Evolutionary conservation across 129 eudicot species (phyloP), one percentile per base, ranked within the genome.

Genomic region (Lactuca saligna): DNA sequence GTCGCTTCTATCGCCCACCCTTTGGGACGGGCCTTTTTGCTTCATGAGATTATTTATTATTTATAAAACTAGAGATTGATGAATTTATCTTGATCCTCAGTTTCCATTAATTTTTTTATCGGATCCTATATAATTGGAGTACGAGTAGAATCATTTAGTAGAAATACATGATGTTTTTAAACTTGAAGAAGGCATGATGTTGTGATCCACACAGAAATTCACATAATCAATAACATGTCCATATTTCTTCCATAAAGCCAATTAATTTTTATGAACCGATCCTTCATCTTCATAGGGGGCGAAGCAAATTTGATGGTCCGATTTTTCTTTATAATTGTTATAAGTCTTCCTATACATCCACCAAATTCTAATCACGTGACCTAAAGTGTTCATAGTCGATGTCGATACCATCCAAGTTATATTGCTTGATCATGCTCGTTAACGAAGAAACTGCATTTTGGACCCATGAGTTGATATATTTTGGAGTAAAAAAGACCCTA

Each of bases 321-420:
- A 0, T 29, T 68, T 14, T 80, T 20, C 75, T 86, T 86, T 6
- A 86, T 77, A 7, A n/a, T 65, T 10, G 75, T 76, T 62, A 86
- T 66, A 31, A 86, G 81, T 25, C 13, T 77, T 29, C 87, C 91
- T 2, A 86, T 80, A 66, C 91, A 82, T 68, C 82, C 83, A 8
- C 79, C 83, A 54, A 77, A 1, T 80, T 17, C 0, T 77, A 65
- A 31, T 77, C 69, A 3, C 8, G 48, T 0, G 85, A 56, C 2
- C 65, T 63, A 20, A 67, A 86, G 68, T 82, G 88, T 70, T 86
- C 91, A 54, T 86, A 86, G 44, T 86, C 91, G 5, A 86, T 77
- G 53, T 86, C 87, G 15, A 86, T 73, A 11, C 87, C 91, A 57
- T 86, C 91, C 35, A 86, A 58, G 54, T 86, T 56, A 13, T 77